Base-by-base conservation (phyloP, 108 stramenopile species). In the Conticribra guillardii region DNA sequence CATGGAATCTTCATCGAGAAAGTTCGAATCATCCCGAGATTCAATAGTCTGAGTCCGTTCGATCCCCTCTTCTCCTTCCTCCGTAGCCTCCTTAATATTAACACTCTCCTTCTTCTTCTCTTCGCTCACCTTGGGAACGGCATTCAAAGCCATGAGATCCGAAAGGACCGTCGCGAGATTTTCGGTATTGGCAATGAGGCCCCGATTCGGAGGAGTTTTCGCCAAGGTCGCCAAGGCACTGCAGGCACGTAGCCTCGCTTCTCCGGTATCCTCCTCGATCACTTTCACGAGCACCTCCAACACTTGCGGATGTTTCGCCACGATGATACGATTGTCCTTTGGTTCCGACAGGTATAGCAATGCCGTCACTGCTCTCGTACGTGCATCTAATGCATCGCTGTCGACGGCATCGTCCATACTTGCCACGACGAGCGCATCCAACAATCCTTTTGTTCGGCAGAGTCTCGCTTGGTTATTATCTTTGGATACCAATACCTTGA, bases 321-420 rank as follows among this genome's bases (percentile, higher is more conserved):
- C 72, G 23, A 82, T 50, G 5, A 72, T 63, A 17, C 93, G 87
- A 73, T 91, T 94, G 46, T 88, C 90, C 60, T 85, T 90, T 11
- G 82, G 80, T 46, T 80, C 74, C 21, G 76, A 65, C 0, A 94
- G 73, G 41, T 81, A 82, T 49, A 83, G 54, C n/a, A 94, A 28
- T 17, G 76, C 65, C 2, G 80, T 70, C 0, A 92, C 81, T 1
- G 88, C 87, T 37, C 93, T 61, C 1, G 79, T 75, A 31, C 89
- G 84, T 4, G 93, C 87, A 67, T 79, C 83, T 11, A 80, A 30
- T 2, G 86, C 86, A 54, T 89, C 88, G 15, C 63, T 60, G 30
- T 79, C 73, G 0, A 47, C 64, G 11, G 80, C 79, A 44, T 83
- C 58, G 21, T 78, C 72, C 33, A 59, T 53, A 4, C 45, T 56